Evolutionary conservation across 2,329 filamentous ascomycete species (phyloP).

Genomic region (Cryphonectria japonica): DNA sequence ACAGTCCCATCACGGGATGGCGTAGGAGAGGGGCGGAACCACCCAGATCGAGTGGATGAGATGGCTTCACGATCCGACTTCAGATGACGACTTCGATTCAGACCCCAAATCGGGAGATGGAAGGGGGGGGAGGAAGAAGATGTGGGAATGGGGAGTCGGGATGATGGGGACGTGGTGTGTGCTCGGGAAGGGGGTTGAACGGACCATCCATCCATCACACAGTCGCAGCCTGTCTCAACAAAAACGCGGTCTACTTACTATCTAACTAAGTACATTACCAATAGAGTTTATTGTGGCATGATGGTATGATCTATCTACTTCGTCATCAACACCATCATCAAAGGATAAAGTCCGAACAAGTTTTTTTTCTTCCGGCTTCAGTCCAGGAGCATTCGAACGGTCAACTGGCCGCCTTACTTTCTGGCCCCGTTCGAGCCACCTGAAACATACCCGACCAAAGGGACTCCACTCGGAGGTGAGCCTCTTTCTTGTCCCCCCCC

Average conservation of each 20-base stretch:
- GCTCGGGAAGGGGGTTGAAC: not conserved
- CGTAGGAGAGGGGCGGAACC: not conserved
- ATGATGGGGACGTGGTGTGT: conserved; percentile 2
- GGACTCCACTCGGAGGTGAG: not conserved
- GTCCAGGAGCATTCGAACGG: not conserved
- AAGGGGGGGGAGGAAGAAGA: not conserved
- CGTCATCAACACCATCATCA: not conserved
- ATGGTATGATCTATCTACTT: not conserved
- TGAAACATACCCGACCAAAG: conserved; percentile 6
- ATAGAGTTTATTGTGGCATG: too few species aligned
- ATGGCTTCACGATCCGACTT: conserved; percentile 12
- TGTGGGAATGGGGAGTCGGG: not conserved
- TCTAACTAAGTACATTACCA: not conserved
- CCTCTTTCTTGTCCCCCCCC: not conserved
- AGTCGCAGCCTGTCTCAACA: not conserved
- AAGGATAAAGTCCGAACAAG: not conserved
- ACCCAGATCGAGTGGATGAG: conserved; percentile 16
- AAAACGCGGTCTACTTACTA: not conserved
- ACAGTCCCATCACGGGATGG: conserved; percentile 3
- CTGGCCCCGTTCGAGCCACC: not conserved
- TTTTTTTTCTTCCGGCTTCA: not conserved
- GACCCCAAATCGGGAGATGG: not conserved
- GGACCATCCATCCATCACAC: not conserved
- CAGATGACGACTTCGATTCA: conserved; percentile 3
- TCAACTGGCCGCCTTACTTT: not conserved